phyloP scores from a whole-genome alignment of 2,329 filamentous ascomycete genomes.

The Dothistroma pini region DNA sequence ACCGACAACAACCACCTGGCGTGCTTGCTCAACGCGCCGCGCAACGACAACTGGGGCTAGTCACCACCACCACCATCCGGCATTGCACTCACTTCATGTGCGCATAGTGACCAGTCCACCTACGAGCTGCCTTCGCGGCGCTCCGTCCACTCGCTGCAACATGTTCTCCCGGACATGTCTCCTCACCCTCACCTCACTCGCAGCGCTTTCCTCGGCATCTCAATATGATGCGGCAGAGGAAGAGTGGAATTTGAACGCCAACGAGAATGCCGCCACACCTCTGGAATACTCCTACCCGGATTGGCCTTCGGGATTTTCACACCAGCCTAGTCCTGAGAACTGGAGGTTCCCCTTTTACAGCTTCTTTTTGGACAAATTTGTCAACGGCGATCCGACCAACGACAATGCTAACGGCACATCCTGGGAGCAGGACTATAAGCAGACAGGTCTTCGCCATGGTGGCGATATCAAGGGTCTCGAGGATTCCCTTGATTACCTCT shows the following conservation, averaged over 20 bases:
- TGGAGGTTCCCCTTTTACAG: conserved; percentile 67
- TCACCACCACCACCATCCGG: not conserved
- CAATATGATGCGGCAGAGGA: conserved; percentile 49
- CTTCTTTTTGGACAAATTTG: conserved; percentile 60
- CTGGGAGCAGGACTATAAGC: conserved; percentile 59
- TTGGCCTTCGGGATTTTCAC: conserved; percentile 43
- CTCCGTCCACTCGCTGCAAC: conserved; percentile 13
- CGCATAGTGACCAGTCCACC: conserved; percentile 12
- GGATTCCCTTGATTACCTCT: conserved; percentile 61
- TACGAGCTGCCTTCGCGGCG: conserved; percentile 22
- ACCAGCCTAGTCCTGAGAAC: conserved; percentile 55
- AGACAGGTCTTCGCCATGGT: conserved; percentile 61
- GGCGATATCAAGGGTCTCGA: conserved; percentile 57
- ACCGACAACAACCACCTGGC: conserved; percentile 8
- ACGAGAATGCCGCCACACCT: conserved; percentile 53
- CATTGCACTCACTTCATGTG: conserved; percentile 15
- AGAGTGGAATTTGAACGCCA: conserved; percentile 60
- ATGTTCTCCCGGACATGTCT: conserved; percentile 25
- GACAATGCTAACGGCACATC: conserved; percentile 59
- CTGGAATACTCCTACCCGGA: conserved; percentile 52
- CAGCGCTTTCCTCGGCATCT: conserved; percentile 24
- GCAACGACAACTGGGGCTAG: not conserved
- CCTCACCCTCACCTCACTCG: conserved; percentile 22
- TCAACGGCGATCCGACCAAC: conserved; percentile 62
- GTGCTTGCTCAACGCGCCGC: conserved; percentile 2